A percentile compares a stretch with the other conserved stretches of the same genome.
Conservation (phyloP, 2,329 filamentous ascomycete species). For the Xenosphaeropsis pyriputrescens region DNA sequence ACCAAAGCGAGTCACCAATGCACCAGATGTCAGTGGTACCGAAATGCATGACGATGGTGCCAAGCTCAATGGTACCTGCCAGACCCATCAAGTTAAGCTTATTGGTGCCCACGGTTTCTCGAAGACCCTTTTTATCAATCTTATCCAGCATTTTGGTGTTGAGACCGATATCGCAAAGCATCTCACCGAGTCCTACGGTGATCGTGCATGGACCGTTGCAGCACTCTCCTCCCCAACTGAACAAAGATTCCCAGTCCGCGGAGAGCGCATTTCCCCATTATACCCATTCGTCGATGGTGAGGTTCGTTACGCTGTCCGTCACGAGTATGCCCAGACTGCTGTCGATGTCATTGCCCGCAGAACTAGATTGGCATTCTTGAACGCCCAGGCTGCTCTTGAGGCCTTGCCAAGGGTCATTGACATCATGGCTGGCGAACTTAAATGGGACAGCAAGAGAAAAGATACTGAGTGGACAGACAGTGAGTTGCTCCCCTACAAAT, state of each 20-base stretch:
- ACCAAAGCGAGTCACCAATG: slow-evolving; percentile 38
- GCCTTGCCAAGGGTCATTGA: slow-evolving; percentile 76
- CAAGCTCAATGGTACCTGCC: slow-evolving; percentile 57
- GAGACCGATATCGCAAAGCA: slow-evolving; percentile 90
- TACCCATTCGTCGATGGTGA: slow-evolving; percentile 92
- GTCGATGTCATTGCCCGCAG: slow-evolving; percentile 77
- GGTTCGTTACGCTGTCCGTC: slow-evolving; percentile 70
- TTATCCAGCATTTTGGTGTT: slow-evolving; percentile 85
- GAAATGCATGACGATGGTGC: slow-evolving; percentile 57
- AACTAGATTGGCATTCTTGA: slow-evolving; percentile 77
- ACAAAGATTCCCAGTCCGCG: slow-evolving; percentile 68
- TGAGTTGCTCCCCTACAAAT: slow-evolving; percentile 18
- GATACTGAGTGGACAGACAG: slow-evolving; percentile 70
- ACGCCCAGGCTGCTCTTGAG: slow-evolving; percentile 80
- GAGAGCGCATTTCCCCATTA: slow-evolving; percentile 62
- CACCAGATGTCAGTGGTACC: slow-evolving; percentile 55
- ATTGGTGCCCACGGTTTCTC: slow-evolving; percentile 78
- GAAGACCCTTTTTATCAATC: slow-evolving; percentile 85
- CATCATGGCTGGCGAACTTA: slow-evolving; percentile 72
- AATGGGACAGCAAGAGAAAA: slow-evolving; percentile 61
- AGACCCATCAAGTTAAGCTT: slow-evolving; percentile 70
- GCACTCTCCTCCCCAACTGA: slow-evolving; percentile 65
- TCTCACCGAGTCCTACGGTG: slow-evolving; percentile 75
- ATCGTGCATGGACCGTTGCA: slow-evolving; percentile 83
- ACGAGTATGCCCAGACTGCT: slow-evolving; percentile 86